These are phyloP conservation scores for Metschnikowia cubensis DNA, from an alignment of 805 yeast genomes.

Conservation along the genomic window DNA sequence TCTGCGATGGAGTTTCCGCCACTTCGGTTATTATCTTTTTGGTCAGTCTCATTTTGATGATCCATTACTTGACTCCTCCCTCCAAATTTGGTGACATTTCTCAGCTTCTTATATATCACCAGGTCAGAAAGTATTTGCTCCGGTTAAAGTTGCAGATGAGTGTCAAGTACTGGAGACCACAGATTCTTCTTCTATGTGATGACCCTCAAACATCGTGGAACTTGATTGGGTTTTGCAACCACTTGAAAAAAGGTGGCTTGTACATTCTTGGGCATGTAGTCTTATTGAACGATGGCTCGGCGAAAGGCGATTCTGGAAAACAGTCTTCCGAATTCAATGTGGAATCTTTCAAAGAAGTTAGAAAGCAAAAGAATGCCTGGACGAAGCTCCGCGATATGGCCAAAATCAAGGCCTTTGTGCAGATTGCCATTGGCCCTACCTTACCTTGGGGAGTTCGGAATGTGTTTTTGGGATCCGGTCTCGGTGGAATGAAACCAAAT, in stretches of 20 bases:
- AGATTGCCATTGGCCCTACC: constrained; percentile 81
- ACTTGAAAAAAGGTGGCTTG: constrained; percentile 91
- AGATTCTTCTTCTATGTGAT: constrained; percentile 80
- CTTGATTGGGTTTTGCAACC: constrained; percentile 87
- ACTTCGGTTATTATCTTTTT: constrained; percentile 65
- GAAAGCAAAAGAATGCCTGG: constrained; percentile 79
- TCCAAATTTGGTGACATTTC: constrained; percentile 98
- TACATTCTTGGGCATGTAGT: constrained; percentile 91
- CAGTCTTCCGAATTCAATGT: constrained; percentile 28
- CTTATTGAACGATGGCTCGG: constrained; percentile 44
- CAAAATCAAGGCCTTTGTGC: constrained; percentile 88
- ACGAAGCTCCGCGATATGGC: constrained; percentile 70
- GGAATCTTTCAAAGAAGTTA: constrained; percentile 59
- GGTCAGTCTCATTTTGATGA: constrained; percentile 62
- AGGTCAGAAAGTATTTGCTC: constrained; percentile 85
- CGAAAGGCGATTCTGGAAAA: constrained; percentile 2
- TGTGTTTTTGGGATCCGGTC: constrained; percentile 85
- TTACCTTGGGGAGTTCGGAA: constrained; percentile 95
- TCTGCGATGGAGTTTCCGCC: constrained; percentile 91
- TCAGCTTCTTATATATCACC: constrained; percentile 91
- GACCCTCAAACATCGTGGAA: constrained; percentile 93
- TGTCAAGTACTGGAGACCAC: constrained; percentile 98
- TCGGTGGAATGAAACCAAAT: constrained; percentile 98
- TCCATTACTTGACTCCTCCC: constrained; percentile 91
- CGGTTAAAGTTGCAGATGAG: constrained; percentile 79